phyloP scores from a whole-genome alignment of 257 asterid genomes.

The Solanum chiquidenum region DNA sequence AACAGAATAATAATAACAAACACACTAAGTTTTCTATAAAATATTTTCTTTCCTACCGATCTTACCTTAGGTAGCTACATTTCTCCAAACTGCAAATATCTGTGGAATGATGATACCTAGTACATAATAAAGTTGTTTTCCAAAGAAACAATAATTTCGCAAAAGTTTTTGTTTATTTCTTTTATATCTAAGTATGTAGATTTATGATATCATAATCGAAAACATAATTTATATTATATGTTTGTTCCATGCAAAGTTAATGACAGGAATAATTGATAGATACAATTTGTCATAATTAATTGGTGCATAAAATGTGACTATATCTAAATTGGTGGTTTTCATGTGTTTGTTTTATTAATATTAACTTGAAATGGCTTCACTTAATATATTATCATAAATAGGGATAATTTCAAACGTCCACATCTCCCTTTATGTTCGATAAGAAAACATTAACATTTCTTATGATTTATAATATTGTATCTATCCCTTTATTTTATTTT shows the following conservation, averaged over 20 bases:
- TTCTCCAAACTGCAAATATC: neutral
- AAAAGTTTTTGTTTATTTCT: neutral
- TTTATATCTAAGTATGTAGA: neutral
- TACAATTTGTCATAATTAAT: neutral
- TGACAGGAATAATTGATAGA: neutral
- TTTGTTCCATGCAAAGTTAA: neutral
- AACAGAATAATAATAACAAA: too few species aligned
- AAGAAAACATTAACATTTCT: too few species aligned
- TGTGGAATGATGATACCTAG: neutral
- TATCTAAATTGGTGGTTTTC: neutral
- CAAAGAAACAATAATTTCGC: neutral
- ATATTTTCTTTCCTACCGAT: too few species aligned
- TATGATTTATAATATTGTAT: too few species aligned
- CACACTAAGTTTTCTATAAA: too few species aligned
- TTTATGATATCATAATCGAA: neutral
- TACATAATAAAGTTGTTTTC: neutral
- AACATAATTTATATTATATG: neutral
- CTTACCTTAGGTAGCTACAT: too few species aligned
- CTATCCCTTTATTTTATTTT: too few species aligned
- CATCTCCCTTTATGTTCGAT: too few species aligned
- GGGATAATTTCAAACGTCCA: too few species aligned
- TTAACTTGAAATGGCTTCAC: neutral
- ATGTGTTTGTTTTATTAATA: neutral
- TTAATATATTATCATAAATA: neutral
- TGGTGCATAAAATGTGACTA: neutral